A percentile compares a stretch with the other conserved stretches of the same genome.
phyloP scores from a whole-genome alignment of 768 basidiomycete genomes.

The Gloeostereum incarnatum region DNA sequence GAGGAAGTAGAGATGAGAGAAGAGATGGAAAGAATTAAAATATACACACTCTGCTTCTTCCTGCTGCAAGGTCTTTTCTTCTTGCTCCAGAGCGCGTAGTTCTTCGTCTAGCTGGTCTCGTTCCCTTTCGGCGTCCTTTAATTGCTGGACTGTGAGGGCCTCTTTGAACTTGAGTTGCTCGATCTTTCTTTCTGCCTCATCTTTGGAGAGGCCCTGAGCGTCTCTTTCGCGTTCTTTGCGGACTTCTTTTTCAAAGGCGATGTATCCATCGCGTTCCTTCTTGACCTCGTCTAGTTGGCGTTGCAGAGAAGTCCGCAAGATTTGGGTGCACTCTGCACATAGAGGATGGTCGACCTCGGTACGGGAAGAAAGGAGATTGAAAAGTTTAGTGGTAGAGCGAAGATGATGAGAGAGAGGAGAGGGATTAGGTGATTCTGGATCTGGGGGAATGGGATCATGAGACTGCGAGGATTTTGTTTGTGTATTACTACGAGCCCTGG shows the following conservation, averaged over 20 bases:
- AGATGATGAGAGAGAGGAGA: constrained; percentile 74
- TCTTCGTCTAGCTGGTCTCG: constrained; percentile 69
- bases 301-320: constrained; percentile 66
- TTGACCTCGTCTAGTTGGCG: constrained; percentile 83
- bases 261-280: constrained; percentile 87
- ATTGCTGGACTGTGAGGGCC: constrained; percentile 57
- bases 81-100: constrained; percentile 56
- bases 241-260: constrained; percentile 85
- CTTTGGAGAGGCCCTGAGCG: constrained; percentile 46
- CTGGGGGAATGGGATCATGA: constrained; percentile 22
- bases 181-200: constrained; percentile 66
- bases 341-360: constrained; percentile 89
- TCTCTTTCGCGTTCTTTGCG: constrained; percentile 75
- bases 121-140: constrained; percentile 70
- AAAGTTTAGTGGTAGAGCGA: constrained; percentile 63
- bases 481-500: no score
- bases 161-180: constrained; percentile 65
- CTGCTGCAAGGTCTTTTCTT: constrained; percentile 68
- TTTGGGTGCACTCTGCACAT: constrained; percentile 89
- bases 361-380: constrained; percentile 67
- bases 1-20: constrained; percentile 2
- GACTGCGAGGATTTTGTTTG: constrained; percentile 33
- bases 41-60: constrained; percentile 75
- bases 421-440: constrained; percentile 49
- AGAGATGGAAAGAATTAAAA: not conserved